Conservation (phyloP, 176 grass and related monocot species). For the Zoysia pacifica region DNA sequence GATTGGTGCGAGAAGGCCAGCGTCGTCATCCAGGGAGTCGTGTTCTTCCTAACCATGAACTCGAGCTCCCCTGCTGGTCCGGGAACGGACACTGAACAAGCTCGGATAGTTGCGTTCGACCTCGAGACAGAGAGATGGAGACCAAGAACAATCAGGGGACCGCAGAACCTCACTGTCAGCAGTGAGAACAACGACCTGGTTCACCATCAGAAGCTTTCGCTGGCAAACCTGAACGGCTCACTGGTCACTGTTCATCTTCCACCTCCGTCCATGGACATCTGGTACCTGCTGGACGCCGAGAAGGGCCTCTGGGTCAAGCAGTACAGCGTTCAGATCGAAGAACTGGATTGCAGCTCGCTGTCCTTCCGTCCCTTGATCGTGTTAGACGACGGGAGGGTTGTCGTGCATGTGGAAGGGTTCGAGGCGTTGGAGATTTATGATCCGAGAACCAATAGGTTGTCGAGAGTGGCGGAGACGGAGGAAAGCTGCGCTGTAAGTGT, state of each 20-base stretch:
- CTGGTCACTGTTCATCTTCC: background rate
- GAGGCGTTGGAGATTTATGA: background rate
- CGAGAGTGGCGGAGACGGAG: background rate
- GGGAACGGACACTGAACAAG: background rate
- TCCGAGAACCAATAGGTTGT: background rate
- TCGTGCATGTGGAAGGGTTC: background rate
- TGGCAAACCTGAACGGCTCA: background rate
- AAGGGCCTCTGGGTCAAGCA: background rate
- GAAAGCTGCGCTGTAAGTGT: background rate
- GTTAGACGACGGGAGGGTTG: background rate
- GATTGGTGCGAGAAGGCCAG: background rate
- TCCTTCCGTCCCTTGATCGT: background rate
- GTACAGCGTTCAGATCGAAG: background rate
- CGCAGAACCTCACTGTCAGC: background rate
- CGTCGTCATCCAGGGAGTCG: slow-evolving; percentile 21
- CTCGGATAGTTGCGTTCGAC: slow-evolving; percentile 17
- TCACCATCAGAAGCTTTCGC: background rate
- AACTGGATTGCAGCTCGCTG: background rate
- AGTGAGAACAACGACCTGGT: background rate
- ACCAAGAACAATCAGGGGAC: background rate
- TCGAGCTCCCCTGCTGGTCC: background rate
- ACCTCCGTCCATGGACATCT: background rate
- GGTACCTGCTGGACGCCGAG: background rate
- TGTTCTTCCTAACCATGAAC: background rate
- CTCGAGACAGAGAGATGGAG: slow-evolving; percentile 33